Conservation (phyloP, 2,329 filamentous ascomycete genomes). For the Stemphylium lycopersici region DNA sequence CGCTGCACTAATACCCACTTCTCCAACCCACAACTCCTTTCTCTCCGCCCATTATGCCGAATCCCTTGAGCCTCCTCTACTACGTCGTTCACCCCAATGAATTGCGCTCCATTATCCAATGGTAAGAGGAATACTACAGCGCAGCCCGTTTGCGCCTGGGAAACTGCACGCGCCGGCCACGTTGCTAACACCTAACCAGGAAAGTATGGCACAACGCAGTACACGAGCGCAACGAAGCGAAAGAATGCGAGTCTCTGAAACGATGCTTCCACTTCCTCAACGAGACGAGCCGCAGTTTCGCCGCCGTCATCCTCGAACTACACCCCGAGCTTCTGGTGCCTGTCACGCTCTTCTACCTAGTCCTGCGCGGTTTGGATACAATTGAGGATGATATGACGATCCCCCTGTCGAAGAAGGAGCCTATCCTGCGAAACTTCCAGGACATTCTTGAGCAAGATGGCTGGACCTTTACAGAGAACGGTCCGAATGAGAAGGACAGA, state of each 20-base stretch:
- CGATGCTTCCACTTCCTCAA: conserved; percentile 88
- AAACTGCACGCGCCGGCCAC: neutral
- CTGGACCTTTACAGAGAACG: conserved; percentile 88
- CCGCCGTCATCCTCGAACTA: conserved; percentile 91
- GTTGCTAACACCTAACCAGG: conserved; percentile 59
- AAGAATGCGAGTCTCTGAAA: conserved; percentile 75
- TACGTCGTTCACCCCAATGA: conserved; percentile 76
- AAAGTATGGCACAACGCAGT: conserved; percentile 97
- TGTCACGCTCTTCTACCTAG: conserved; percentile 89
- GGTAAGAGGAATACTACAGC: conserved; percentile 60
- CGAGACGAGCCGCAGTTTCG: conserved; percentile 90
- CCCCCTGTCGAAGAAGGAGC: conserved; percentile 79
- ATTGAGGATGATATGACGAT: conserved; percentile 99
- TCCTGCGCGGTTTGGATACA: conserved; percentile 92
- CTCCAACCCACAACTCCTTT: conserved; percentile 17
- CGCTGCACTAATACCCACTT: conserved; percentile 10
- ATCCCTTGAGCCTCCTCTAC: conserved; percentile 65
- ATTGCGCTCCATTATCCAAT: conserved; percentile 85
- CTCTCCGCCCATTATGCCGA: conserved; percentile 40
- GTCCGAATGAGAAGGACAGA: conserved; percentile 90
- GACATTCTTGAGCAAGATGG: conserved; percentile 79
- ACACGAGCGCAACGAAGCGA: conserved; percentile 77
- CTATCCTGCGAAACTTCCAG: conserved; percentile 82
- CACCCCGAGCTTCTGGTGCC: conserved; percentile 92
- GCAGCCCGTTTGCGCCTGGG: neutral